Conservation (phyloP, 768 basidiomycete species). For the Arthromyces matolae region DNA sequence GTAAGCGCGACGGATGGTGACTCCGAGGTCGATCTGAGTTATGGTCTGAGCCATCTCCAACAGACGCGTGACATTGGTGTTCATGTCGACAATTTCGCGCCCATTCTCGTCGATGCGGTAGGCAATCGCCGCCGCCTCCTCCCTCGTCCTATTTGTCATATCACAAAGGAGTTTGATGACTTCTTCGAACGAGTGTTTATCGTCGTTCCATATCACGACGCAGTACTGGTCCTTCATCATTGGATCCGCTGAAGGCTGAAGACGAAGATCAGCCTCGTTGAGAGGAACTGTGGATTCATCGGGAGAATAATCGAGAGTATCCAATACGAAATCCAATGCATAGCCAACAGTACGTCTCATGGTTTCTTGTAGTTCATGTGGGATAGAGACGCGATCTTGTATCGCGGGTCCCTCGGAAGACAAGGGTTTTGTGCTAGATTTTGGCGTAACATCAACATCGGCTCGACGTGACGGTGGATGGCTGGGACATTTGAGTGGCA, state of each 20-base stretch:
- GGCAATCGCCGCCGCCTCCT: conserved; percentile 55
- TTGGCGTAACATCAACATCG: conserved; percentile 35
- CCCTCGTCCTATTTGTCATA: conserved; percentile 45
- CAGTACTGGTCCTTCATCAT: conserved; percentile 78
- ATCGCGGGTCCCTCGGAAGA: conserved; percentile 57
- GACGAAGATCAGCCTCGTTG: conserved; percentile 64
- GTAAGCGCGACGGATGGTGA: conserved; percentile 82
- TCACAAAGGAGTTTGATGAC: conserved; percentile 72
- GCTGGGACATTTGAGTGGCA: conserved; percentile 61
- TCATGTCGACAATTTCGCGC: conserved; percentile 80
- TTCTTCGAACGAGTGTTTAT: conserved; percentile 92
- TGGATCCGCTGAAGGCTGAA: conserved; percentile 74
- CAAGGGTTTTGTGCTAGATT: conserved; percentile 37
- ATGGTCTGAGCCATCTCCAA: conserved; percentile 79
- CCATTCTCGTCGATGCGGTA: conserved; percentile 74
- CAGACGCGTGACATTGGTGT: conserved; percentile 46
- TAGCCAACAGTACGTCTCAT: conserved; percentile 73
- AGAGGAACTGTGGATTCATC: conserved; percentile 69
- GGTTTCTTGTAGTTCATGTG: conserved; percentile 67
- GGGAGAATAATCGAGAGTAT: conserved; percentile 78
- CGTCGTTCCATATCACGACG: conserved; percentile 92
- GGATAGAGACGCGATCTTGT: conserved; percentile 50
- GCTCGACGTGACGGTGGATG: conserved; percentile 55
- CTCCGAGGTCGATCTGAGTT: conserved; percentile 85
- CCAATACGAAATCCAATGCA: conserved; percentile 78